Percentiles rank a stretch among this genome's conserved stretches.
phyloP scores from a whole-genome alignment of 352 stramenopile genomes.

The Plasmopara viticola region DNA sequence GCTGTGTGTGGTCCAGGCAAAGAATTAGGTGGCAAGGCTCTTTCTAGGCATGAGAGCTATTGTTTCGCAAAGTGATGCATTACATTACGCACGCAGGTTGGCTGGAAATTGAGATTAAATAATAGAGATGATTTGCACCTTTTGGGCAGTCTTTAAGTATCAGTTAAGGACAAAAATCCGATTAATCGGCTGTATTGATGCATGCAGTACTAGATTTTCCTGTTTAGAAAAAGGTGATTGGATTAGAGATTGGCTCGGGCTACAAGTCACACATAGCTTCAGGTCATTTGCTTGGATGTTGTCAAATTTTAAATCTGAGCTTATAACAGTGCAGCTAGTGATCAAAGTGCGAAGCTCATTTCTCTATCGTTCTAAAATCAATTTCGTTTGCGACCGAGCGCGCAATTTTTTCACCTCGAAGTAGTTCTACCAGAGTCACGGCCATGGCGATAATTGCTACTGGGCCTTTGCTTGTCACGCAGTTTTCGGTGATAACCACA shows the following conservation, averaged over 20 bases:
- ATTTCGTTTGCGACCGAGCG: slow-evolving; percentile 26
- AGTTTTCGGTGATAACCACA: slow-evolving; percentile 55
- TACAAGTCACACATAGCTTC: too few species aligned
- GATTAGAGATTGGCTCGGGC: too few species aligned
- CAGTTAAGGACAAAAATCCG: too few species aligned
- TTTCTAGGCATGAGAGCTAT: too few species aligned
- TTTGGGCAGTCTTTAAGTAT: too few species aligned
- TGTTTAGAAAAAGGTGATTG: too few species aligned
- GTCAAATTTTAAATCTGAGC: neutral
- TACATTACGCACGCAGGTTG: too few species aligned
- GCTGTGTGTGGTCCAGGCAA: slow-evolving; percentile 53
- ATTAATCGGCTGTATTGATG: too few species aligned
- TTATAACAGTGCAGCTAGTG: neutral
- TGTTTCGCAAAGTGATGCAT: too few species aligned
- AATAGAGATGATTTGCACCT: too few species aligned
- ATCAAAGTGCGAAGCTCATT: slow-evolving; percentile 8
- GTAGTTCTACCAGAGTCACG: slow-evolving; percentile 48
- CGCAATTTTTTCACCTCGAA: slow-evolving; percentile 41
- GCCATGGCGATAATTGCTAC: slow-evolving; percentile 51
- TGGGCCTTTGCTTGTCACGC: slow-evolving; percentile 58
- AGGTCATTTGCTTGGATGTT: neutral
- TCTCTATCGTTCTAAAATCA: slow-evolving; percentile 26
- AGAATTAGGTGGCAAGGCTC: slow-evolving; percentile 45
- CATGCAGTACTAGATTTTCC: too few species aligned
- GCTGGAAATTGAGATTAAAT: too few species aligned